Percentiles rank a stretch among this genome's conserved stretches.
phyloP scores from a whole-genome alignment of 768 basidiomycete genomes.

The Naganishia antarctica region DNA sequence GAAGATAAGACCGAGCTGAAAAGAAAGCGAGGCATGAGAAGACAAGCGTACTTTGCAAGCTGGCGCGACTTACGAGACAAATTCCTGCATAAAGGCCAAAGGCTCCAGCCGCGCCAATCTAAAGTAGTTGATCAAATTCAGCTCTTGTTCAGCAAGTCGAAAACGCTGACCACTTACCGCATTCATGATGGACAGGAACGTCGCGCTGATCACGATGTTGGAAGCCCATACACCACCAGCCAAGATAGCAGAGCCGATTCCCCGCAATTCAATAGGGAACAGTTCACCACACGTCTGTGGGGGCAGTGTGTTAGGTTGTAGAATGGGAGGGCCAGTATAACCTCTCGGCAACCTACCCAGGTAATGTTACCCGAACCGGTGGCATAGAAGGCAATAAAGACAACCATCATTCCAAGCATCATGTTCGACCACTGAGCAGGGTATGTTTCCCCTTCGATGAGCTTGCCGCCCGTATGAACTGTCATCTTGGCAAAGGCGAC shows the following conservation, averaged over 20 bases:
- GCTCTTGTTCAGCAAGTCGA: too few relatives aligned
- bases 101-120: too few relatives aligned
- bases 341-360: too few relatives aligned
- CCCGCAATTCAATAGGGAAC: slow-evolving; percentile 72
- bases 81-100: too few relatives aligned
- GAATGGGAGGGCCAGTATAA: too few relatives aligned
- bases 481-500: slow-evolving; percentile 32
- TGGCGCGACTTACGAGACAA: too few relatives aligned
- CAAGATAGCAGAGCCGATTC: slow-evolving; percentile 68
- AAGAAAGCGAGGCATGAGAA: too few relatives aligned
- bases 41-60: too few relatives aligned
- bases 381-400: slow-evolving; percentile 9
- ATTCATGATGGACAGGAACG: slow-evolving; percentile 76
- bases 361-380: slow-evolving; percentile 9
- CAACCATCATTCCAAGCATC: slow-evolving; percentile 21
- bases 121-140: too few relatives aligned
- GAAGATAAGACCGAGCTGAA: too few relatives aligned
- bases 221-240: slow-evolving; percentile 52
- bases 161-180: too few relatives aligned
- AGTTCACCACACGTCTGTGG: slow-evolving; percentile 64
- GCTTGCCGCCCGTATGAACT: neutral
- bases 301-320: too few relatives aligned
- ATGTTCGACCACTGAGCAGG: slow-evolving; percentile 4
- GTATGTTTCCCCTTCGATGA: neutral
- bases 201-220: slow-evolving; percentile 63